Conservation (phyloP, 257 asterid genomes). For the Plectranthus barbatus region DNA sequence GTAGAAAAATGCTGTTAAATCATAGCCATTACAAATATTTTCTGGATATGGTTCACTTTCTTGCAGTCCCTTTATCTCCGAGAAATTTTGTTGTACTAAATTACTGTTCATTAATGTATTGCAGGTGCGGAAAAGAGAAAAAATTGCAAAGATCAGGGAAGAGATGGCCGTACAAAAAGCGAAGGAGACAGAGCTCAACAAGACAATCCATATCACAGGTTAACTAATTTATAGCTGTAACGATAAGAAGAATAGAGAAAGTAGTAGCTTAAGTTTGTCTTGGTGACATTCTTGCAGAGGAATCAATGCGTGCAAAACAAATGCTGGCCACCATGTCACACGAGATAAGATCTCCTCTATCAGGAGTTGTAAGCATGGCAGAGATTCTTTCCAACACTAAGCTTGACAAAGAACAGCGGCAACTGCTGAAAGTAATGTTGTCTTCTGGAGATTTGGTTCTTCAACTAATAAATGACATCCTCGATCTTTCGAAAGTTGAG, state of each 20-base stretch:
- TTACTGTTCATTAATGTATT: neutral
- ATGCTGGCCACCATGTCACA: constrained; percentile 98
- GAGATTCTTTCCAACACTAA: constrained; percentile 78
- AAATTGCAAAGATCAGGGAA: constrained; percentile 76
- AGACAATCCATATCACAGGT: constrained; percentile 89
- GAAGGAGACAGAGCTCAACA: constrained; percentile 90
- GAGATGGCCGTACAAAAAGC: constrained; percentile 92
- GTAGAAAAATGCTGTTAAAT: neutral
- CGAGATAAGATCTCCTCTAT: constrained; percentile 85
- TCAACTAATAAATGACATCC: constrained; percentile 82
- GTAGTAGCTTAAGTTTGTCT: constrained; percentile 1
- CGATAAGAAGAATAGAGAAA: neutral
- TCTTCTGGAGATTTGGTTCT: constrained; percentile 50
- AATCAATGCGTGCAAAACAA: constrained; percentile 90
- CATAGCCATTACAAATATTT: neutral
- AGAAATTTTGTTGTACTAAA: neutral
- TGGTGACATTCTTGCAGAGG: constrained; percentile 46
- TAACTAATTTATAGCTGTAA: neutral
- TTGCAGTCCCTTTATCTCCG: neutral
- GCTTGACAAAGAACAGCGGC: constrained; percentile 74
- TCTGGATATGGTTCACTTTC: neutral
- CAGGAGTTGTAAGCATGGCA: constrained; percentile 92
- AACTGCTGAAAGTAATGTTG: constrained; percentile 38
- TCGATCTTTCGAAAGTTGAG: constrained; percentile 80
- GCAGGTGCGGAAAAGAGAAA: constrained; percentile 78